Evolutionary conservation across 352 stramenopile species (phyloP), one percentile per base, ranked within the genome.

Genomic region (Globisporangium recalcitrans): DNA sequence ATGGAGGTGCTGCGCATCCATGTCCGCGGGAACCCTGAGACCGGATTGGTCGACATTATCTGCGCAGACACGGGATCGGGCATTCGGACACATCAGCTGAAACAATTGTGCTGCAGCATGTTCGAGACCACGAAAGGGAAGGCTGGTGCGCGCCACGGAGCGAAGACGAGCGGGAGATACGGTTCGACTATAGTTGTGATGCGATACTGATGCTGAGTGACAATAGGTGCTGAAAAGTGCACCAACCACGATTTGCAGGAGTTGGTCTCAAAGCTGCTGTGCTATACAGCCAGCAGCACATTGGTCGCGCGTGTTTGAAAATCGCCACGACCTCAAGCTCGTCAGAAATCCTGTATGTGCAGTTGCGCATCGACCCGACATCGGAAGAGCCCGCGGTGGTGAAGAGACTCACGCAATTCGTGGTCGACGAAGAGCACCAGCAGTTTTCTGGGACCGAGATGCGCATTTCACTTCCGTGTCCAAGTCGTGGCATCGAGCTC

Each of bases 371-470:
- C 34, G 70, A 91, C 58, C 64, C 77, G 1, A 67, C 79, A 42
- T 85, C 73, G 2, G 75, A 87, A 40, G 72, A 91, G 55, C 70
- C 72, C 1, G 82, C 85, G 1, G 68, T 88, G 4, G 69, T 92
- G 36, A 78, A 88, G 65, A 72, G 73, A 27, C 70, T 90, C 8
- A 58, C 71, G 0, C 77, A 86, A 40, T 94, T 90, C 48, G 61
- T 72, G 0, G 68, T 94, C 4, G 56, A 78, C 52, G 82, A 90
- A 67, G 59, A 61, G 4, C 82, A 93, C 38, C 65, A 82, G 11
- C 60, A 75, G 31, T 92, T 94, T 53, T 92, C 85, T 3, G 85
- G 85, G 13, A 94, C 85, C 8, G 82, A 94, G 51, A 88, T 94
- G 75, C 71, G 80, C 8, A 59, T 94, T 32, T 72, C 72, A 10